Base-by-base conservation (phyloP, 73 alveolate species). In the Paraurostyla sp. region DNA sequence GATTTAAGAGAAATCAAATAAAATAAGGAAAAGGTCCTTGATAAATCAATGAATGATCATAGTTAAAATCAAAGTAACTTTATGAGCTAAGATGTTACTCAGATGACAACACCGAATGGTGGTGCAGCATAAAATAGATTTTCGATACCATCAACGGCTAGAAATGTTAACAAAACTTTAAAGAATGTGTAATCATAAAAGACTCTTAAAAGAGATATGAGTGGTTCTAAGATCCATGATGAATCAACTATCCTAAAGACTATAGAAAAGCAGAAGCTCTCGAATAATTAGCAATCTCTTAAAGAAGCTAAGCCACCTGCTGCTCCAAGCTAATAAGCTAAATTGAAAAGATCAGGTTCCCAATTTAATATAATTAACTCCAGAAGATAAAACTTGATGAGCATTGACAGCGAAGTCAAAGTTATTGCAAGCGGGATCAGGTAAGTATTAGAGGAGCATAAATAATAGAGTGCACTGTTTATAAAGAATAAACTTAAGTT, bases 311-410 rank as follows among this genome's bases (percentile, higher is more conserved):
- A n/a, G n/a, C n/a, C n/a, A n/a, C n/a, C n/a, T n/a, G n/a, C n/a
- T n/a, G n/a, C n/a, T n/a, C n/a, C n/a, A n/a, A n/a, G n/a, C n/a
- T n/a, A 36, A 13, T 38, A 22, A 65, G 41, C 6, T 20, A 35
- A 35, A 9, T 38, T 65, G 82, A 65, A 38, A 22, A 65, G 58
- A 22, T 65, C 82, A 65, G 82, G 46, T 16, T 65, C 82, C 11
- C 46, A 65, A 65, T 35, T 15, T 30, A 40, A 9, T 36, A 38
- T 15, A 35, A 32, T 16, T 30, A 9, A 4, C 13, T 13, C 22
- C 51, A 23, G 38, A 52, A 20, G 36, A 15, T 32, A 65, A 6
- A 38, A 20, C 25, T 9, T 38, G 6, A 65, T 18, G 1, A 38
- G 4, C 11, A 18, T 11, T 11, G 46, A 35, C 25, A 65, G 25